Conservation (phyloP, 1,139 yeast species). For the Taphrina communis region DNA sequence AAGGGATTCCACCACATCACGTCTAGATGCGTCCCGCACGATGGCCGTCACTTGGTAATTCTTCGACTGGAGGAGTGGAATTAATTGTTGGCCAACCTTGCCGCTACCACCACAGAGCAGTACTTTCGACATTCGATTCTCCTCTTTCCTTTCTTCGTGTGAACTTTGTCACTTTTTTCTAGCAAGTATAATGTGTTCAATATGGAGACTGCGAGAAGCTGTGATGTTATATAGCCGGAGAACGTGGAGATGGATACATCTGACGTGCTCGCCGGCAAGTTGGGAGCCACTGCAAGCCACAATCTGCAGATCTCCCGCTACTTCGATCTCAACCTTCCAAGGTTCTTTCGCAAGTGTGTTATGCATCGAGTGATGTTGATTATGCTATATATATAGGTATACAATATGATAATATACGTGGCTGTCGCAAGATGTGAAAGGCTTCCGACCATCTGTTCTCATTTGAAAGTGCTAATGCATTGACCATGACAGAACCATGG, state of each 20-base stretch:
- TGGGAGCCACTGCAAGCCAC: conserved; percentile 16
- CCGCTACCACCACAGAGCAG: conserved; percentile 70
- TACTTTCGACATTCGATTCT: conserved; percentile 48
- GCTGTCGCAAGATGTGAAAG: too few relatives aligned
- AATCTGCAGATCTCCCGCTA: conserved; percentile 4
- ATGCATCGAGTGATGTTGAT: too few relatives aligned
- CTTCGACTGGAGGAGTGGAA: conserved; percentile 47
- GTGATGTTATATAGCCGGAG: not conserved
- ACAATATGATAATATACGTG: too few relatives aligned
- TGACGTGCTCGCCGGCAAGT: conserved; percentile 14
- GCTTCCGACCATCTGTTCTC: too few relatives aligned
- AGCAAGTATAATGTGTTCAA: too few relatives aligned
- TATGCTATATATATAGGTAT: too few relatives aligned
- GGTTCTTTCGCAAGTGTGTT: too few relatives aligned
- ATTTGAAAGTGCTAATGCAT: too few relatives aligned
- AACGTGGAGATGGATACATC: not conserved
- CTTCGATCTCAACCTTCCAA: too few relatives aligned
- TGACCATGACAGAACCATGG: not conserved
- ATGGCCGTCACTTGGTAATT: conserved; percentile 54
- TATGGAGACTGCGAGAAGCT: too few relatives aligned
- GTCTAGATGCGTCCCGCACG: conserved; percentile 61
- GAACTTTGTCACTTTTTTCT: too few relatives aligned
- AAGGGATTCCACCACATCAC: conserved; percentile 51
- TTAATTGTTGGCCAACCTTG: conserved; percentile 59
- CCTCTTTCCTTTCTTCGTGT: too few relatives aligned